phyloP scores from a whole-genome alignment of 192 early-diverging fungal species.

The Gamsiella multidivaricata region DNA sequence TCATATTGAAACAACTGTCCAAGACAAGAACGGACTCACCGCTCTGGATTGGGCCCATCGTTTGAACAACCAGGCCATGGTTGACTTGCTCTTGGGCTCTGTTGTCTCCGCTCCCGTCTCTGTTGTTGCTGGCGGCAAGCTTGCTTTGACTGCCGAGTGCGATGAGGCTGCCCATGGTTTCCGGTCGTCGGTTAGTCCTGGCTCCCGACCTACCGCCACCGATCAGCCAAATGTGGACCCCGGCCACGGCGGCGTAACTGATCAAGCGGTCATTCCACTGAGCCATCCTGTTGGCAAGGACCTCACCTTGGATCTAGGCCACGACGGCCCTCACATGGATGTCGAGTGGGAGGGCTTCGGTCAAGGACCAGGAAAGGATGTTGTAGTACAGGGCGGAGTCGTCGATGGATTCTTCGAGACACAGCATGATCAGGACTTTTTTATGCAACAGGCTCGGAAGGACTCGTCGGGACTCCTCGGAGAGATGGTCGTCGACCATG shows the following conservation, averaged over 20 bases:
- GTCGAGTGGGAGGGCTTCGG: slow-evolving; percentile 45
- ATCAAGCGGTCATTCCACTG: background rate
- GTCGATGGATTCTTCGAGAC: background rate
- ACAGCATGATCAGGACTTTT: slow-evolving; percentile 12
- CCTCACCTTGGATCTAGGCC: slow-evolving; percentile 22
- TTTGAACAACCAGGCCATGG: slow-evolving; percentile 25
- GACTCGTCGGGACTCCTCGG: background rate
- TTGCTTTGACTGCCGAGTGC: slow-evolving; percentile 7
- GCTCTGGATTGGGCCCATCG: slow-evolving; percentile 36
- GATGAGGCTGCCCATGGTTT: slow-evolving; percentile 28
- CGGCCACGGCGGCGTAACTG: slow-evolving; percentile 27
- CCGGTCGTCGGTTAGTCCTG: slow-evolving; percentile 35
- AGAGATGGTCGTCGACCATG: slow-evolving; percentile 4
- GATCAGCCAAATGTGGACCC: slow-evolving; percentile 19
- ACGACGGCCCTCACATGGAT: slow-evolving; percentile 27
- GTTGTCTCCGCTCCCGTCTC: background rate
- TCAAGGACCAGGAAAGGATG: slow-evolving; percentile 40
- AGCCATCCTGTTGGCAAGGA: background rate
- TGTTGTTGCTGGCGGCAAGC: slow-evolving; percentile 17
- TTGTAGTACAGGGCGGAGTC: slow-evolving; percentile 1
- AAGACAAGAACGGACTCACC: slow-evolving; percentile 49
- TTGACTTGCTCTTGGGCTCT: slow-evolving; percentile 20
- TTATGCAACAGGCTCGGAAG: slow-evolving; percentile 14
- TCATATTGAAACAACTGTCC: slow-evolving; percentile 12
- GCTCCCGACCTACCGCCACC: slow-evolving; percentile 24